These are phyloP conservation scores for Rhizopogon vulgaris DNA, from an alignment of 768 basidiomycete genomes.

Conservation along the genomic window DNA sequence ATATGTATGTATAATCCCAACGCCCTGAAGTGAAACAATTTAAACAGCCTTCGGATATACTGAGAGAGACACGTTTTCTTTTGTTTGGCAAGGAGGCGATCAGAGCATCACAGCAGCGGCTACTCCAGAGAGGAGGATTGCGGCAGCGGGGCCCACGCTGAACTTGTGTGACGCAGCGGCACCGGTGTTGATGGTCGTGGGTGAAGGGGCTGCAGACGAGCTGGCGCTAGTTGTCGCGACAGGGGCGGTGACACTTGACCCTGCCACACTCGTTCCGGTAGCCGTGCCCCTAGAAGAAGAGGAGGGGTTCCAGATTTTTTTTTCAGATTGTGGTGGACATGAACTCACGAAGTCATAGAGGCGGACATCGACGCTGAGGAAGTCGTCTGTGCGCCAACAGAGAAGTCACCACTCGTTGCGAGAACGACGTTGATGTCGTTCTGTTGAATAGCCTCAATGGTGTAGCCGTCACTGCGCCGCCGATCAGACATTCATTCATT, in stretches of 20 bases:
- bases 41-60: neutral
- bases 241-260: conserved; percentile 8
- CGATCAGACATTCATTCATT: neutral
- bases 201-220: conserved; percentile 16
- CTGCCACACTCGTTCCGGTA: neutral
- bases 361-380: conserved; percentile 9
- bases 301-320: neutral
- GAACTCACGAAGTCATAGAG: conserved; percentile 10
- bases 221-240: conserved; percentile 7
- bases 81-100: conserved; percentile 9
- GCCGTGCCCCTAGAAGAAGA: neutral
- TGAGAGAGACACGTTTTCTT: neutral
- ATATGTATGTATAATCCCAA: conserved; percentile 1
- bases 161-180: conserved; percentile 29
- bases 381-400: conserved; percentile 25
- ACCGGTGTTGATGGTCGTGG: conserved; percentile 16
- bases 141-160: conserved; percentile 26
- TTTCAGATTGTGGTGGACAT: neutral
- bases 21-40: neutral
- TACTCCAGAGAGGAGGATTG: conserved; percentile 36
- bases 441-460: conserved; percentile 30
- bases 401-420: conserved; percentile 34
- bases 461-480: conserved; percentile 38
- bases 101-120: conserved; percentile 44
- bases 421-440: conserved; percentile 43